Evolutionary conservation across 2,329 filamentous ascomycete species (phyloP), one percentile per base, ranked within the genome.

Genomic region (Cercospora sp.): DNA sequence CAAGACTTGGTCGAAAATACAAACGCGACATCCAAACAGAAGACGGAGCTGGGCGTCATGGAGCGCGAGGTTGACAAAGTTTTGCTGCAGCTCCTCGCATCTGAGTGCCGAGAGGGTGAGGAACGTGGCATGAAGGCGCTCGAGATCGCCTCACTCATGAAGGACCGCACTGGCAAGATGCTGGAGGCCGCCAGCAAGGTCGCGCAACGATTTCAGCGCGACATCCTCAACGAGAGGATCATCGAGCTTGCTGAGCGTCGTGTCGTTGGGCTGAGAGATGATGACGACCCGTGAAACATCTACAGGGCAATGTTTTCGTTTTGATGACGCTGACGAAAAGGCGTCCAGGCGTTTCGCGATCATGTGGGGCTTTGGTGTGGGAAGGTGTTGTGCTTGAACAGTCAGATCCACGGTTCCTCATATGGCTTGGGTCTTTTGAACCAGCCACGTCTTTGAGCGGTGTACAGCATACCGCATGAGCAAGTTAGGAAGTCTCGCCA

Each of bases 101-200:
- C 90, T 6, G 95, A 98, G 82, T 99, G 95, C 78, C 89, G 93
- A 68, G 92, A 95, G 73, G 93, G 93, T 55, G 95, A 99, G 79
- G 94, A 98, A 71, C 86, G 91, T 31, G 94, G 94, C 5, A 97
- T 97, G 93, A 93, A 94, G 73, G 94, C 94, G 0, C 83, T 99
- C 40, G 96, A 99, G 81, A 87, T 98, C 75, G 95, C 97, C 31
- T 85, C 87, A 69, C 83, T 99, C 75, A 91, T 99, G 89, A 87
- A 87, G 55, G 94, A 98, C 81, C 85, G 88, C 57, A 91, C 88
- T 68, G 94, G 94, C 18, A 90, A 91, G 78, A 97, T 97, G 92
- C 80, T 97, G 67, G 93, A 97, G 78, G 91, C 94, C 4, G 95
- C 95, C 1, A 88, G 89, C 66, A 97, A 96, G 85, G 88, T 99